Evolutionary conservation across 371 early-diverging fungal species (phyloP), one percentile per base, ranked within the genome.

Genomic region (Lichtheimia corymbifera): DNA sequence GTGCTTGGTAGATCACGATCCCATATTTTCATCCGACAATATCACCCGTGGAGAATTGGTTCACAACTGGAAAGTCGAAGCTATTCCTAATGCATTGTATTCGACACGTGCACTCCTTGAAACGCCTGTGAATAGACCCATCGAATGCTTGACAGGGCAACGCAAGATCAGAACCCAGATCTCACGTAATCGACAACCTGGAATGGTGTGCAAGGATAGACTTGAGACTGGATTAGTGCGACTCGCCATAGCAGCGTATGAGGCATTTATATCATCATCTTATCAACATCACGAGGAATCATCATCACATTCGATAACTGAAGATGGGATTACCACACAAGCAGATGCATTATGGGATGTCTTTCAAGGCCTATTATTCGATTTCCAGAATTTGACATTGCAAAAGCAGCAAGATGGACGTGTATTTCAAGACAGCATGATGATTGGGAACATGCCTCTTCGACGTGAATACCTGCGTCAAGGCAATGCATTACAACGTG

Each of bases 31-130:
- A 2, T 63, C 67, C 3, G 77, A 80, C 20, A 69, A 70, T 49
- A 52, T 59, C 1, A 51, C 57, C 15, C 67, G 76, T 14, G 66
- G 70, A 17, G 79, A 77, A 47, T 62, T 80, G 2, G 73, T 77
- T 53, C 80, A 80, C 54, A 80, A 80, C 61, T 80, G 80, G 80
- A 69, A 61, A 15, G 62, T 75, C 12, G 67, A 68, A 4, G 50
- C 64, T 9, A 77, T 80, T 24, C 72, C 80, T 4, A 61, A 70
- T 24, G 51, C 74, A 0, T 49, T 64, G 5, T 80, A 80, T 28
- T 80, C 80, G 0, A 76, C 80, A 3, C 69, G 77, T 1, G 80
- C 80, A 0, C 43, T 80, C 17, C 40, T 80, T 5, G 77, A 76
- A 47, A 62, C 71, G 0, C 50, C 58, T 2, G 71, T 74, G 59